phyloP scores from a whole-genome alignment of 2,329 filamentous ascomycete species.

The Alternaria incomplexa region DNA sequence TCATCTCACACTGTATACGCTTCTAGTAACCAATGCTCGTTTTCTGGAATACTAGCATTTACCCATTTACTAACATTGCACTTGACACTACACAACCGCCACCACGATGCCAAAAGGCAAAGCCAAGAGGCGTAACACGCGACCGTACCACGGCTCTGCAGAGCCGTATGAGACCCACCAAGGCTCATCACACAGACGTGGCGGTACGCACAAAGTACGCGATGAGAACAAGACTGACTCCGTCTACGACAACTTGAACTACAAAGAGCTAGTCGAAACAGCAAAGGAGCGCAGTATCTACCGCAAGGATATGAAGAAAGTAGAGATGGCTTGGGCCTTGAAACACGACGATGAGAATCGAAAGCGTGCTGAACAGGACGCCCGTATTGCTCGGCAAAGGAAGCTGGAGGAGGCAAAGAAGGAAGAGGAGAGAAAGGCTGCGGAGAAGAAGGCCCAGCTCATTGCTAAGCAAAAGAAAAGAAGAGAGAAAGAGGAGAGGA shows the following conservation, averaged over 20 bases:
- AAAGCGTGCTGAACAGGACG: slow-evolving; percentile 13
- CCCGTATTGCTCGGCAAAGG: slow-evolving; percentile 11
- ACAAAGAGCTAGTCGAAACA: slow-evolving; percentile 27
- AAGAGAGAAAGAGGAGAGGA: slow-evolving; percentile 7
- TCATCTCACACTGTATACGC: not conserved
- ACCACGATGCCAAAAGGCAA: slow-evolving; percentile 27
- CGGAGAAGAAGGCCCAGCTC: not conserved
- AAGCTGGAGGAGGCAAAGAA: slow-evolving; percentile 15
- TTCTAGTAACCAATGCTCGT: not conserved
- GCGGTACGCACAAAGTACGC: slow-evolving; percentile 39
- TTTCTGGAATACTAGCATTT: not conserved
- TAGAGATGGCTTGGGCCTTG: slow-evolving; percentile 31
- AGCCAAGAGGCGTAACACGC: slow-evolving; percentile 11
- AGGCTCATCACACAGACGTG: slow-evolving; percentile 29
- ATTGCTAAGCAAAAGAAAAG: slow-evolving; percentile 13
- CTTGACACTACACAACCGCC: not conserved
- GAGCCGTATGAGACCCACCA: slow-evolving; percentile 12
- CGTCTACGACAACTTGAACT: slow-evolving; percentile 34
- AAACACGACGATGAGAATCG: slow-evolving; percentile 23
- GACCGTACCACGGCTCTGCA: not conserved
- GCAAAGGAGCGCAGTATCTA: slow-evolving; percentile 28
- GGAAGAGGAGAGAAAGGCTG: slow-evolving; percentile 13
- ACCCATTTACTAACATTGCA: not conserved
- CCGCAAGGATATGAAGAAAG: slow-evolving; percentile 41
- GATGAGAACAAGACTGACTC: slow-evolving; percentile 36